phyloP scores from a whole-genome alignment of 495 filamentous ascomycete genomes.

The Hypoxylon fuscum region DNA sequence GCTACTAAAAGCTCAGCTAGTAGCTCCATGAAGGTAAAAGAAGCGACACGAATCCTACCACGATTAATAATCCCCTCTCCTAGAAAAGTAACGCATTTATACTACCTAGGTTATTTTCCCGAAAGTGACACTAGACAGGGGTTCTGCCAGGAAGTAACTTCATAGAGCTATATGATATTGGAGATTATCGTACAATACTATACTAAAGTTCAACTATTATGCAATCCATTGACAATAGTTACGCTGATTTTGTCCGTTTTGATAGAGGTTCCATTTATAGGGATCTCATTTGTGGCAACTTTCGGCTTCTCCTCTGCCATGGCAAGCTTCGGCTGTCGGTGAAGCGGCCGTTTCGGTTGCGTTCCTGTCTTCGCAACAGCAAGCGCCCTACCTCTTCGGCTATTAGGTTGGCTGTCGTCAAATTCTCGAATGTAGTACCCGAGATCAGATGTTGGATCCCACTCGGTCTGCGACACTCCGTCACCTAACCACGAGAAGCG shows the following conservation, averaged over 20 bases:
- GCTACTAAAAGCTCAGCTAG: too few species aligned
- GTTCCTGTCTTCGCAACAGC: constrained; percentile 14
- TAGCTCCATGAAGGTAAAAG: too few species aligned
- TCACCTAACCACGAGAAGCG: constrained; percentile 61
- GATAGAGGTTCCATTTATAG: not conserved
- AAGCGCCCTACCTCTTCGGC: constrained; percentile 5
- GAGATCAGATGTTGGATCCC: constrained; percentile 42
- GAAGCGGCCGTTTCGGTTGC: constrained; percentile 9
- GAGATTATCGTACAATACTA: not conserved
- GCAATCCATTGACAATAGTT: constrained; percentile 3
- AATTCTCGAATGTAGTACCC: constrained; percentile 39
- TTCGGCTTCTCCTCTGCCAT: constrained; percentile 11
- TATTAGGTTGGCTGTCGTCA: constrained; percentile 21
- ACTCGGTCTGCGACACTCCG: constrained; percentile 50
- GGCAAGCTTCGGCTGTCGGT: constrained; percentile 15
- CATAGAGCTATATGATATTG: too few species aligned
- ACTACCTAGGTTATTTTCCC: too few species aligned
- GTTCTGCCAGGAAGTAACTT: too few species aligned
- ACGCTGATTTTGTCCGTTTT: not conserved
- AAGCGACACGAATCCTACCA: too few species aligned
- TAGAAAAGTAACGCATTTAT: too few species aligned
- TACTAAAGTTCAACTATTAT: constrained; percentile 1
- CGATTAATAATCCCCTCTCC: too few species aligned
- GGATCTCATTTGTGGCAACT: constrained; percentile 1
- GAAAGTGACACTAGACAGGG: too few species aligned